These are phyloP conservation scores for Penicillium malachiteum DNA, from an alignment of 495 filamentous ascomycete genomes.

Conservation along the genomic window DNA sequence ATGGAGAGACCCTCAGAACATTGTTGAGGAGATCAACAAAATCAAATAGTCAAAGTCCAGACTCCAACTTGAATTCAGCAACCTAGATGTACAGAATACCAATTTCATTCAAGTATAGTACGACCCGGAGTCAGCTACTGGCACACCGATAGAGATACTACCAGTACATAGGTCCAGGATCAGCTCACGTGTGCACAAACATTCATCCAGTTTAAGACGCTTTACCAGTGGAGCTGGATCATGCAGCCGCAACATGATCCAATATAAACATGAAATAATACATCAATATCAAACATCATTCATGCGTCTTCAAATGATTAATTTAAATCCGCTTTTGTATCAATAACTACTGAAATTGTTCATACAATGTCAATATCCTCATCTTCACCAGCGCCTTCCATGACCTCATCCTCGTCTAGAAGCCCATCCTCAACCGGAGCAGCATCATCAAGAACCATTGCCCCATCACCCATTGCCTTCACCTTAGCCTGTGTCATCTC, in stretches of 20 bases:
- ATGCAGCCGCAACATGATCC: not conserved
- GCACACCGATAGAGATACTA: not conserved
- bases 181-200: too few species aligned
- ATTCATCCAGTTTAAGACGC: too few species aligned
- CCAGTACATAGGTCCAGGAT: too few species aligned
- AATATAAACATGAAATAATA: not conserved
- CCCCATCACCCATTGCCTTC: constrained; percentile 53
- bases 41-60: constrained; percentile 4
- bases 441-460: constrained; percentile 31
- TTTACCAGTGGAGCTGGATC: too few species aligned
- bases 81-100: not conserved
- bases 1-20: constrained; percentile 60
- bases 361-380: constrained; percentile 39
- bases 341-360: constrained; percentile 18
- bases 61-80: not conserved
- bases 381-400: constrained; percentile 37
- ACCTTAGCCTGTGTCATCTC: constrained; percentile 92
- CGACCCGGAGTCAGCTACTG: too few species aligned
- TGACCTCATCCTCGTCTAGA: constrained; percentile 45
- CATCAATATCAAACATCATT: constrained; percentile 8
- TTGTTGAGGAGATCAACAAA: constrained; percentile 49
- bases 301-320: not conserved
- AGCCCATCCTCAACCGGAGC: constrained; percentile 43
- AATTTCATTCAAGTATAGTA: not conserved
- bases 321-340: constrained; percentile 1